Evolutionary conservation across 345 rosid species (phyloP), one percentile per base, ranked within the genome.

Genomic region (Hibiscus syriacus): DNA sequence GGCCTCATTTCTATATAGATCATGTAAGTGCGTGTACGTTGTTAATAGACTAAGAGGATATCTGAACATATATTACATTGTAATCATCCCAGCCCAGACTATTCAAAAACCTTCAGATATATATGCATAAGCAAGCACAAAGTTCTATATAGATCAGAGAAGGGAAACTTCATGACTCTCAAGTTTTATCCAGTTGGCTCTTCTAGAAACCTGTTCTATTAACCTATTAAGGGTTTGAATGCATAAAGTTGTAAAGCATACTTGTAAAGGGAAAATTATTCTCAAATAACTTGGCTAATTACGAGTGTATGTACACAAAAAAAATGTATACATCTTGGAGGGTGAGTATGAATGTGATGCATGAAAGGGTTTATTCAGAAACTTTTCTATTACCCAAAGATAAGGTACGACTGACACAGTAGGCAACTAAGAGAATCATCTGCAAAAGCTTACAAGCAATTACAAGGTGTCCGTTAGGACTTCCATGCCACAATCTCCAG

Each of bases 391-490:
- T 55, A 43, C 25, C 56, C 5, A 10, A 64, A 23, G 3, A 25
- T 5, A 45, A 23, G 67, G 54, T 64, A 64, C 48, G 25, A 41
- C 2, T 5, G 2, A 45, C 54, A 27, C 55, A 27, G 25, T n/a
- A 64, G 27, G 41, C 56, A 17, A 64, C 56, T 45, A 46, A 64
- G 43, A 64, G 26, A 17, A 48, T 48, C 41, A 46, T 11, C 68
- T 64, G 27, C 41, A 10, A 29, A 46, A 46, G 38, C 26, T 64
- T 25, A 30, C 55, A 64, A 64, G 41, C 25, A 64, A 64, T 17
- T 22, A 46, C n/a, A 23, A 10, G 41, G 27, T 13, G 19, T 20
- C 10, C 13, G 41, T 13, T 53, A 12, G 12, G 22, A 54, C 49
- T 52, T 30, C 56, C 10, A 9, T 30, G 56, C 16, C 56, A 36